phyloP scores from a whole-genome alignment of 306 rosid species.

The Malus sylvestris region DNA sequence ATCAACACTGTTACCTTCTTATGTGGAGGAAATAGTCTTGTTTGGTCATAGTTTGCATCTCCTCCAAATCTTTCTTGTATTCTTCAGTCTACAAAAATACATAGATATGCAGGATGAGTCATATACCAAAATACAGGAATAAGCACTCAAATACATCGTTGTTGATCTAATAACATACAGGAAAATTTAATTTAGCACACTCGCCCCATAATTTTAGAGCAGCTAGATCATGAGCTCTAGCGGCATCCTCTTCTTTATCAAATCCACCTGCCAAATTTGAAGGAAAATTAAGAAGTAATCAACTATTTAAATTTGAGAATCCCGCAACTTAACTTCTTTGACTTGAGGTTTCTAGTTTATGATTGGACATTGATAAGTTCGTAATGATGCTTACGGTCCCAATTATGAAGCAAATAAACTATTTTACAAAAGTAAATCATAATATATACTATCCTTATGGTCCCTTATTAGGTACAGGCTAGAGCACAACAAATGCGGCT shows the following conservation, averaged over 20 bases:
- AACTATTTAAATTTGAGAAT: not conserved
- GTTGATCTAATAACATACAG: slow-evolving; percentile 19
- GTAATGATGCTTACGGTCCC: no score
- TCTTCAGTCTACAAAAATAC: not conserved
- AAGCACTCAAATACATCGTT: not conserved
- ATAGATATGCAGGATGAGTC: not conserved
- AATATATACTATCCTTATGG: not conserved
- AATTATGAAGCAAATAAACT: not conserved
- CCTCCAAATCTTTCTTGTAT: slow-evolving; percentile 13
- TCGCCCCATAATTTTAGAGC: slow-evolving; percentile 38
- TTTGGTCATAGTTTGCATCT: slow-evolving; percentile 7
- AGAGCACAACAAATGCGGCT: no score
- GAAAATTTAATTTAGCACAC: slow-evolving; percentile 23
- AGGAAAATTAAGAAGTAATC: not conserved
- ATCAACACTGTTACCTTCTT: slow-evolving; percentile 4
- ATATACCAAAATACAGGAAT: not conserved
- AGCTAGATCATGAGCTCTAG: slow-evolving; percentile 34
- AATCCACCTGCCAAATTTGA: slow-evolving; percentile 16
- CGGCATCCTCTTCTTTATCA: slow-evolving; percentile 25
- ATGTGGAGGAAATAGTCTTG: slow-evolving; percentile 7
- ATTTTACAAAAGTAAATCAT: no score
- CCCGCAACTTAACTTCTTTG: not conserved
- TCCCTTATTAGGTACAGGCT: not conserved
- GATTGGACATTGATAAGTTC: not conserved
- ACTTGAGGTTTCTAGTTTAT: not conserved